Evolutionary conservation across 2,329 filamentous ascomycete species (phyloP).

Genomic region (Thelonectria olida): DNA sequence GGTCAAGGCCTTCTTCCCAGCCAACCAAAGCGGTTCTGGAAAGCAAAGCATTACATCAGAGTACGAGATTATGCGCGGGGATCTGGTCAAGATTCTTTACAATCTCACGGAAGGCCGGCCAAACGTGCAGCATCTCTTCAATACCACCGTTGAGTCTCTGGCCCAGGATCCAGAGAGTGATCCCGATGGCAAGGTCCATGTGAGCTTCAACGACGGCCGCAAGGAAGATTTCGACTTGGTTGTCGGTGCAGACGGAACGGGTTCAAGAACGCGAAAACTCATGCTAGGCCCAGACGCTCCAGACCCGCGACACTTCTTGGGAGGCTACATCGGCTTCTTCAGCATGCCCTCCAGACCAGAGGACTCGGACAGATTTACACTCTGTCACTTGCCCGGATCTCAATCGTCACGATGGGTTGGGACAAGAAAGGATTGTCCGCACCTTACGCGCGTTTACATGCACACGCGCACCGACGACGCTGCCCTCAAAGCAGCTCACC

Average conservation of each 20-base stretch:
- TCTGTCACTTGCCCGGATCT: constrained; percentile 1
- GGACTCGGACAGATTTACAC: constrained; percentile 4
- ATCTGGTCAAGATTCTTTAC: constrained; percentile 56
- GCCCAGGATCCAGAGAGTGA: constrained; percentile 41
- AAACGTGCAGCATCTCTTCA: constrained; percentile 40
- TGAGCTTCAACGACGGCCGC: constrained; percentile 46
- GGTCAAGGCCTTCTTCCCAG: constrained; percentile 48
- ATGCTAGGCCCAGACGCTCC: constrained; percentile 22
- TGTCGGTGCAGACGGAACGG: neutral
- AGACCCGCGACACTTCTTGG: constrained; percentile 19
- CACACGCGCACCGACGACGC: neutral
- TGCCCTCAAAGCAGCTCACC: constrained; percentile 2
- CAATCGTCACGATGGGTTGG: neutral
- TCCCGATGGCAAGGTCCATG: constrained; percentile 46
- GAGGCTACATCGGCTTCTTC: neutral
- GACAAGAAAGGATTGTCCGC: constrained; percentile 6
- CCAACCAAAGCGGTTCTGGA: constrained; percentile 30
- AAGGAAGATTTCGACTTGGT: neutral
- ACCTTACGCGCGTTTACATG: constrained; percentile 10
- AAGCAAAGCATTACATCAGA: constrained; percentile 55
- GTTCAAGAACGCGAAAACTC: neutral
- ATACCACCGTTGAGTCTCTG: constrained; percentile 42
- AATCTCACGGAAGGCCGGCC: constrained; percentile 43
- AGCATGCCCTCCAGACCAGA: neutral
- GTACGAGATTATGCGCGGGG: constrained; percentile 64